Base-by-base conservation (phyloP, 2,329 filamentous ascomycete genomes). In the Chaetomium globosum region DNA sequence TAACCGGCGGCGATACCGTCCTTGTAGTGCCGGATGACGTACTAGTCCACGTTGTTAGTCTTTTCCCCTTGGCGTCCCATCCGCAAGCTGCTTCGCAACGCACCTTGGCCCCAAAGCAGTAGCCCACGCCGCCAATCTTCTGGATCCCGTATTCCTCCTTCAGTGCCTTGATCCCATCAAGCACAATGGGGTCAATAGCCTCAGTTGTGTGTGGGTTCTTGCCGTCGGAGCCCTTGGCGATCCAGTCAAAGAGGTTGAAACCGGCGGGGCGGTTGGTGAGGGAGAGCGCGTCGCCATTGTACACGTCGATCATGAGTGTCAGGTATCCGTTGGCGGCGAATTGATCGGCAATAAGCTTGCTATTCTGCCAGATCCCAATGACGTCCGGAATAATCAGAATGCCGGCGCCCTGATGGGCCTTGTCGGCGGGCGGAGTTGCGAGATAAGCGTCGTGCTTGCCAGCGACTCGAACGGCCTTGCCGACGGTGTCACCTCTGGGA, bases 81-180 rank as follows among this genome's bases (percentile, higher is more conserved):
- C 31, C 26, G 19, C 13, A n/a, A 31, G 19, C 39, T 26, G 6
- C 16, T 43, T n/a, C 7, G 16, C 39, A 9, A 67, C 78, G 66
- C 69, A 86, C 85, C 81, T 90, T 91, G 63, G 83, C 89, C 46
- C 90, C 90, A 70, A 92, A 91, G 77, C 90, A 93, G 77, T 92
- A 92, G 0, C 90, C 90, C 0, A 87, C 84, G 16, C 81, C 84
- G 1, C 85, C 89, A 43, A 93, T 77, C 68, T 83, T 85, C 74
- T 83, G 85, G 54, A 84, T 75, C 1, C 83, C 83, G 62, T 81
- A 78, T 59, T 85, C 80, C 60, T 81, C 80, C 66, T 83, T 83
- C 61, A 92, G 74, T 63, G 85, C 81, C 74, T 85, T 84, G 73
- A 90, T 82, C 57, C 80, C 80, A 53, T 76, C 74, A 59, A 78